These are phyloP conservation scores for Xerocomus minutiporus DNA, from an alignment of 1,284 basidiomycete species.

Conservation along the genomic window DNA sequence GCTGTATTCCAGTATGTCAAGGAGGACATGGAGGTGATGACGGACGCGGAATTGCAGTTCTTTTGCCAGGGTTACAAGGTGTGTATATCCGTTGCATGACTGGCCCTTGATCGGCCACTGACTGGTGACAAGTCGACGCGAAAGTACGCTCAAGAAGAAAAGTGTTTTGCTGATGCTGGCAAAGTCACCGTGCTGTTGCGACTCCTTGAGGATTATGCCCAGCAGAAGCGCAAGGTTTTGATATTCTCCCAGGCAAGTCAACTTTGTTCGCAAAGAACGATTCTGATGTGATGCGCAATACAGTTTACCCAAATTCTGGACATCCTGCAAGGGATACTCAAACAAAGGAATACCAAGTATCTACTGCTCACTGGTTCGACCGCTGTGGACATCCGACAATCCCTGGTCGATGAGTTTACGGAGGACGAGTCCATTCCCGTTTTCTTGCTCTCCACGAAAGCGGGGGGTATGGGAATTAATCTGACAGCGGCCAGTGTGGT, in stretches of 20 bases:
- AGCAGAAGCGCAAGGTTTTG: conserved; percentile 77
- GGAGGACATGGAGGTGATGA: conserved; percentile 94
- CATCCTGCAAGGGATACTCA: conserved; percentile 86
- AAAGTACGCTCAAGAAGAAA: conserved; percentile 71
- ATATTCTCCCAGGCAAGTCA: conserved; percentile 84
- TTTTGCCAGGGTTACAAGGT: conserved; percentile 84
- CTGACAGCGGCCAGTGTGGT: conserved; percentile 90
- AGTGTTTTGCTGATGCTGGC: conserved; percentile 85
- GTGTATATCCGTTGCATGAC: not conserved
- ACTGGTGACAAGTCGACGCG: conserved; percentile 58
- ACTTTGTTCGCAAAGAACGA: not conserved
- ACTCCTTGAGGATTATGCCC: conserved; percentile 68
- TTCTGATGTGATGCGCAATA: conserved; percentile 1
- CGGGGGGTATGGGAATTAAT: conserved; percentile 91
- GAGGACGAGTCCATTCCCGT: conserved; percentile 87
- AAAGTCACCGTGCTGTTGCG: conserved; percentile 77
- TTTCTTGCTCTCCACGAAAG: conserved; percentile 94
- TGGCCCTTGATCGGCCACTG: not conserved
- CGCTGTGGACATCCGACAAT: conserved; percentile 89
- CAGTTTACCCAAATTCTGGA: conserved; percentile 95
- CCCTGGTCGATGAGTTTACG: conserved; percentile 95
- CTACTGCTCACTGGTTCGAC: conserved; percentile 93
- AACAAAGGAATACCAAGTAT: conserved; percentile 72
- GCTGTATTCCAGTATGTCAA: conserved; percentile 78
- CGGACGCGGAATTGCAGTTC: conserved; percentile 85